Evolutionary conservation across 2,329 filamentous ascomycete genomes (phyloP), one percentile per base, ranked within the genome.

Genomic region (Shiraia bambusicola): DNA sequence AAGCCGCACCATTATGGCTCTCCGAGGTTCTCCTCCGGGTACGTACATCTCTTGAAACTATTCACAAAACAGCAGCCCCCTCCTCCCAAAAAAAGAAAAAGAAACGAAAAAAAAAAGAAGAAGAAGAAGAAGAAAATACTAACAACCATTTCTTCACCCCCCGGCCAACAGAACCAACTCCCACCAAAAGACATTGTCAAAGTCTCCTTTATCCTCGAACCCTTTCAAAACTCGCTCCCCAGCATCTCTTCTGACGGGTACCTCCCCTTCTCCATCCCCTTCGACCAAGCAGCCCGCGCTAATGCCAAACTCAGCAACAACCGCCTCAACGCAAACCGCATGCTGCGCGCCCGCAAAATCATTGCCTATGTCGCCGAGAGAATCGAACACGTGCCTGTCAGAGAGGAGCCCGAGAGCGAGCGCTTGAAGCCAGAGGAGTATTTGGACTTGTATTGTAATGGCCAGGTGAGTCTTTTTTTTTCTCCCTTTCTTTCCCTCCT

Each of bases 341-440:
- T 98, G 93, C 77, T 98, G 36, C 82, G 93, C 33, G 89, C 94
- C 3, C 92, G 89, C 72, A 98, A 98, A 75, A 93, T 98, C 15
- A 72, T 97, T 43, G 82, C 84, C 0, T 98, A 98, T 59, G 82
- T 98, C 13, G 88, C 90, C 1, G 93, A 98, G 69, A 81, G 91
- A 40, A 92, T 98, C 43, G 92, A 97, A 56, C 77, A 76, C 3
- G 69, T 77, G n/a, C 73, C 78, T 0, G 76, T 83, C 35, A 77
- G 82, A 37, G 72, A 76, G 3, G 79, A 83, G 35, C 72, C 78
- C 8, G 73, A 81, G 37, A 75, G 25, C 25, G 41, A 13, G 49
- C 45, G 12, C 28, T 71, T 94, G 61, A 84, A 80, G 58, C 88
- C 92, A 1, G 92, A 97, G 65, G 89, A 97, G 62, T 96, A 96